Evolutionary conservation across 2,329 filamentous ascomycete genomes (phyloP).

Genomic region (Calycina herbarum): DNA sequence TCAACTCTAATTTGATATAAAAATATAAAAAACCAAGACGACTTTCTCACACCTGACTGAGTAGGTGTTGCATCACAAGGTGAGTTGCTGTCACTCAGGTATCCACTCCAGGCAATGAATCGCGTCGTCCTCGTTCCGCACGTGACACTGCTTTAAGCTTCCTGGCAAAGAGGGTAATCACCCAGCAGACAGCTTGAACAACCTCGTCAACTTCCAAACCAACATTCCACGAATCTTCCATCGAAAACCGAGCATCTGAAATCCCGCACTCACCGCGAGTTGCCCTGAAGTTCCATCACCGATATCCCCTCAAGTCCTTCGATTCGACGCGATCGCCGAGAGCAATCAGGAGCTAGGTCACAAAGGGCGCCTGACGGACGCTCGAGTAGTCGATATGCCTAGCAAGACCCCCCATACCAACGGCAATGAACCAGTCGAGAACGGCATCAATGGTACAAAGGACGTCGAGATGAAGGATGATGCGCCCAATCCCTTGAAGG

Average conservation of each 20-base stretch:
- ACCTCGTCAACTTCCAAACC: slow-evolving; percentile 10
- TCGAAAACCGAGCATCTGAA: background rate
- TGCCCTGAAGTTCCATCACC: background rate
- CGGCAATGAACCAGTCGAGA: slow-evolving; percentile 68
- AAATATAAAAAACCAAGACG: no score
- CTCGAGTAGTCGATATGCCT: slow-evolving; percentile 53
- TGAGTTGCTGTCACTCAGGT: background rate
- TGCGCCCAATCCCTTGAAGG: slow-evolving; percentile 57
- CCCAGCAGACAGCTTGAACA: slow-evolving; percentile 11
- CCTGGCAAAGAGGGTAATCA: slow-evolving; percentile 23
- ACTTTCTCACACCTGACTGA: no score
- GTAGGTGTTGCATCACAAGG: no score
- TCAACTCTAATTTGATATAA: no score
- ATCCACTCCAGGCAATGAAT: slow-evolving; percentile 17
- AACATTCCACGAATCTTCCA: slow-evolving; percentile 6
- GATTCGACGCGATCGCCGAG: slow-evolving; percentile 29
- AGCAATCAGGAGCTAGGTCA: slow-evolving; percentile 27
- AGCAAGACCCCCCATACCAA: slow-evolving; percentile 68
- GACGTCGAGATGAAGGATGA: slow-evolving; percentile 73
- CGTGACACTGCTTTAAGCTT: slow-evolving; percentile 21
- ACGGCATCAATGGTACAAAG: slow-evolving; percentile 63
- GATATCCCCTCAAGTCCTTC: slow-evolving; percentile 9
- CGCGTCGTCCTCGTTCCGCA: slow-evolving; percentile 15
- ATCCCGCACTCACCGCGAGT: slow-evolving; percentile 13
- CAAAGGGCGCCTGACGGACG: slow-evolving; percentile 32